These are phyloP conservation scores for Suillus decipiens DNA, from an alignment of 768 basidiomycete species.

Conservation along the genomic window DNA sequence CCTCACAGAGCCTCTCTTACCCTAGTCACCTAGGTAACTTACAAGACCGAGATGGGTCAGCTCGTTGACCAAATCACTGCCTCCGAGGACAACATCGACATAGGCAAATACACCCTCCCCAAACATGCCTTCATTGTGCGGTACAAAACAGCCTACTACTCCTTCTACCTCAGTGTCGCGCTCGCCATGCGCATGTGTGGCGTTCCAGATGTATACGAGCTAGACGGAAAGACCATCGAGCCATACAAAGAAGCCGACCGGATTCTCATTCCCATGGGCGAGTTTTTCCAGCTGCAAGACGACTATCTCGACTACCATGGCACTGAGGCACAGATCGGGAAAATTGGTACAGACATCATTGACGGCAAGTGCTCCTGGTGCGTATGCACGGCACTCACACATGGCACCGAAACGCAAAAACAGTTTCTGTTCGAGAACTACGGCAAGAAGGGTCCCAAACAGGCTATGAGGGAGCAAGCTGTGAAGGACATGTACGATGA, in stretches of 20 bases:
- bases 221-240: constrained; percentile 41
- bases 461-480: constrained; percentile 47
- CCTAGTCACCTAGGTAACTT: constrained; percentile 47
- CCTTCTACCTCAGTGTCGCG: constrained; percentile 98
- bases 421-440: constrained; percentile 65
- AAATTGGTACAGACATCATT: constrained; percentile 96
- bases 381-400: constrained; percentile 79
- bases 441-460: constrained; percentile 49
- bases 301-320: constrained; percentile 95
- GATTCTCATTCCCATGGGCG: constrained; percentile 89
- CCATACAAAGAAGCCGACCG: constrained; percentile 74
- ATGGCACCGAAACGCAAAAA: constrained; percentile 55
- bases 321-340: constrained; percentile 88
- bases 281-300: constrained; percentile 99
- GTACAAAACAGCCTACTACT: constrained; percentile 98
- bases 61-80: constrained; percentile 95
- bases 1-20: neutral
- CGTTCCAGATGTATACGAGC: constrained; percentile 53
- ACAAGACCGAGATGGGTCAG: constrained; percentile 96
- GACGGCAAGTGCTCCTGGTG: constrained; percentile 99
- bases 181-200: constrained; percentile 82
- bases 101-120: constrained; percentile 80
- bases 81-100: constrained; percentile 84
- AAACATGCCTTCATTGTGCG: constrained; percentile 92
- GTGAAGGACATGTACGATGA: constrained; percentile 70